Percentiles rank a stretch among this genome's conserved stretches.
phyloP scores from a whole-genome alignment of 768 basidiomycete genomes.

The Pleurotus pulmonarius region DNA sequence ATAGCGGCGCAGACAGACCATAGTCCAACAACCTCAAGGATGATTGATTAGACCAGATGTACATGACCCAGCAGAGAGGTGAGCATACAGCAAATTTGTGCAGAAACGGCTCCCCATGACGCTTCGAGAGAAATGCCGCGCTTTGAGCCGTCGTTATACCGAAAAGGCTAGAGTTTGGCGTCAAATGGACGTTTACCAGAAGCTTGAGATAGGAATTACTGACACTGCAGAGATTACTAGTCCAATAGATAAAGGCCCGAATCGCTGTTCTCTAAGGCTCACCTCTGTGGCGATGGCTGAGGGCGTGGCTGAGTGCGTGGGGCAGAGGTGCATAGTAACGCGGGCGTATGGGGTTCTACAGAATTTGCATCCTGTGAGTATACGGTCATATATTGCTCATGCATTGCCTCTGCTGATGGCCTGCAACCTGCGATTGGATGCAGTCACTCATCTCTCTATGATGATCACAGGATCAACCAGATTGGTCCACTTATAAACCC shows the following conservation, averaged over 20 bases:
- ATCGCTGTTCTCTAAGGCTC: neutral
- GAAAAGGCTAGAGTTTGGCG: neutral
- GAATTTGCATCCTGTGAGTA: too few species aligned
- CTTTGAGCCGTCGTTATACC: conserved; percentile 2
- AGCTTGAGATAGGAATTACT: neutral
- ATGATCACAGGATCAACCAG: too few species aligned
- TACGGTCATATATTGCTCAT: too few species aligned
- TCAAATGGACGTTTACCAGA: neutral
- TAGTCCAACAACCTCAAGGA: neutral
- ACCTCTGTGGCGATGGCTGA: too few species aligned
- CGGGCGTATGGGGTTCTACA: too few species aligned
- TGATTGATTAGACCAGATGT: neutral
- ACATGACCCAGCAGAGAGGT: neutral
- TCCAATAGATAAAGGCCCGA: conserved; percentile 3
- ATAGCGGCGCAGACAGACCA: neutral
- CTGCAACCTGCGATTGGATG: too few species aligned
- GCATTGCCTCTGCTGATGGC: too few species aligned
- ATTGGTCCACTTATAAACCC: too few species aligned
- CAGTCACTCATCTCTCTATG: too few species aligned
- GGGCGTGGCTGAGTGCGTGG: too few species aligned
- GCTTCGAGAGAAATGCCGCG: neutral
- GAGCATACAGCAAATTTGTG: conserved; percentile 27
- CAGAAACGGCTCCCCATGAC: conserved; percentile 33
- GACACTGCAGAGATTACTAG: conserved; percentile 1
- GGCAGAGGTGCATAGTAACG: too few species aligned